Evolutionary conservation across 2,329 filamentous ascomycete species (phyloP).

Genomic region (Zasmidium angulare): DNA sequence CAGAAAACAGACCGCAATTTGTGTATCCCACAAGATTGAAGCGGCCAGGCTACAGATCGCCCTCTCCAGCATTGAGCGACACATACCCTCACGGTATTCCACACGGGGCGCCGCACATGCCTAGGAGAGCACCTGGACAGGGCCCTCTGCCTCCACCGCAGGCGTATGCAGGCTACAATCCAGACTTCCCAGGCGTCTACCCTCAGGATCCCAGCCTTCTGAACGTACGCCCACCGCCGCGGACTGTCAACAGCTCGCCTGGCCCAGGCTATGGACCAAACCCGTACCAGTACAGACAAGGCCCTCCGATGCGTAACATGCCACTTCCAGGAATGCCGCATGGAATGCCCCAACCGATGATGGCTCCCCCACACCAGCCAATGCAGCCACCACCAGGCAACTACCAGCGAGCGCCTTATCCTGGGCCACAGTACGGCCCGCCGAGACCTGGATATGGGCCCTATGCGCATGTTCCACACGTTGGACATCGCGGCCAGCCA

Average conservation of each 20-base stretch:
- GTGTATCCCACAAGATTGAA: constrained; percentile 44
- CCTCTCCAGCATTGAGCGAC: constrained; percentile 48
- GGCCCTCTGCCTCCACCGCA: constrained; percentile 21
- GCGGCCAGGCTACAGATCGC: constrained; percentile 42
- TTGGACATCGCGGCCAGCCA: constrained; percentile 25
- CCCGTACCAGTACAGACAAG: constrained; percentile 30
- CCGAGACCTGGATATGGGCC: constrained; percentile 22
- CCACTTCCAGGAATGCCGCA: constrained; percentile 23
- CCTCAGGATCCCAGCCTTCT: constrained; percentile 22
- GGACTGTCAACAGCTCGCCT: constrained; percentile 27
- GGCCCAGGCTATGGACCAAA: constrained; percentile 26
- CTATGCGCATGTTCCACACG: constrained; percentile 22
- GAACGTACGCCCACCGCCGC: constrained; percentile 28
- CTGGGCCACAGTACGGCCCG: constrained; percentile 21
- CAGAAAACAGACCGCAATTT: constrained; percentile 41
- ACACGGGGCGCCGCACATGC: constrained; percentile 28
- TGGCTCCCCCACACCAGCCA: constrained; percentile 19
- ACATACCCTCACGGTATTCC: constrained; percentile 29
- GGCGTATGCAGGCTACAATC: constrained; percentile 33
- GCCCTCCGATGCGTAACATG: constrained; percentile 23
- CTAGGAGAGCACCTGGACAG: constrained; percentile 22
- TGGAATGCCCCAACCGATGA: constrained; percentile 19
- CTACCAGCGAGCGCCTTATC: constrained; percentile 15
- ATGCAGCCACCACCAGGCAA: constrained; percentile 19
- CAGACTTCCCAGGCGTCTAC: constrained; percentile 28